A percentile compares a stretch with the other conserved stretches of the same genome.
phyloP scores from a whole-genome alignment of 2,329 filamentous ascomycete species.

The Fusarium anthophilum region DNA sequence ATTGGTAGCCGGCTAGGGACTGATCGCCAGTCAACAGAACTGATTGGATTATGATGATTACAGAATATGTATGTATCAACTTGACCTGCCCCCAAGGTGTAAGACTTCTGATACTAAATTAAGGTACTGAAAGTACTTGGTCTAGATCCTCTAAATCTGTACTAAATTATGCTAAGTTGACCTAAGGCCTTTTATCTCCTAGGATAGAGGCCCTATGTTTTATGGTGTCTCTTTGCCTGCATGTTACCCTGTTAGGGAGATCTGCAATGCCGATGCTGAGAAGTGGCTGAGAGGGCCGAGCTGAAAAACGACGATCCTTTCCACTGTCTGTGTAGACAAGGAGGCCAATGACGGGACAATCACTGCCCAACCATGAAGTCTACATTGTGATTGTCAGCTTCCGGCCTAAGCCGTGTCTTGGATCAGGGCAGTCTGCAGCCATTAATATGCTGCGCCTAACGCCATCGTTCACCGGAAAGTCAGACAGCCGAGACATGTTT shows the following conservation, averaged over 20 bases:
- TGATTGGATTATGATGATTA: background rate
- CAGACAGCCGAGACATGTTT: background rate
- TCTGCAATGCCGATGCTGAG: background rate
- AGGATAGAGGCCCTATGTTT: no score
- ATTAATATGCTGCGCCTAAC: background rate
- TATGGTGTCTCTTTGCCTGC: no score
- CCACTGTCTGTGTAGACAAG: background rate
- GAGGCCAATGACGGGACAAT: no score
- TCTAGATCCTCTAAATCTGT: no score
- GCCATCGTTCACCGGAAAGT: background rate
- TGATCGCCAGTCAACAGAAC: rapidly evolving
- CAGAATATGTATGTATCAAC: rapidly evolving
- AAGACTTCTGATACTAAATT: no score
- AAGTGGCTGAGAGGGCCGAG: background rate
- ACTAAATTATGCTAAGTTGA: no score
- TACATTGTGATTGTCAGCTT: no score
- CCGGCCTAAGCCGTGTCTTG: background rate
- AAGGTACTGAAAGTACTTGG: no score
- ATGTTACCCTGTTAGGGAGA: rapidly evolving
- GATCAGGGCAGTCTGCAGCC: background rate
- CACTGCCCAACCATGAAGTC: no score
- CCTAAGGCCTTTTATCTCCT: no score
- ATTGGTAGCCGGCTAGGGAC: background rate
- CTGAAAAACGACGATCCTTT: background rate
- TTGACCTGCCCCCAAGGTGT: no score